Evolutionary conservation across 2,329 filamentous ascomycete genomes (phyloP).

Genomic region (Diaporthe nobilis): DNA sequence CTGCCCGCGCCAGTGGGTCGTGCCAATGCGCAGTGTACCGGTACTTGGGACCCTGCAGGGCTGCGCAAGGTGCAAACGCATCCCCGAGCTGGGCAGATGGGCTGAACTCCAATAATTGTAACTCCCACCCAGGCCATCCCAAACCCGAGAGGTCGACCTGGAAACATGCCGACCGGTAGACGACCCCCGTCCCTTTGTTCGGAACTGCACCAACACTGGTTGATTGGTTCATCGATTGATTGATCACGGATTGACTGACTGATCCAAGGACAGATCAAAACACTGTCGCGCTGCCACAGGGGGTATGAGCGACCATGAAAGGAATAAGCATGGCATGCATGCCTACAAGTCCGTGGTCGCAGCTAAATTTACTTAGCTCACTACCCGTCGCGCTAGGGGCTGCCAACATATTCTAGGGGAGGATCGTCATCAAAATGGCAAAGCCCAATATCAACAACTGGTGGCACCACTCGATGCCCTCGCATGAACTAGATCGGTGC

Average conservation of each 20-base stretch:
- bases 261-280: neutral
- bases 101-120: conserved; percentile 20
- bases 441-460: neutral
- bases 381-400: conserved; percentile 28
- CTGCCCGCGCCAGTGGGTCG: conserved; percentile 25
- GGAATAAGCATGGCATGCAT: neutral
- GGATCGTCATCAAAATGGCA: conserved; percentile 3
- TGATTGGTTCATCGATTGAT: neutral
- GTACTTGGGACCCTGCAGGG: conserved; percentile 36
- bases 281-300: neutral
- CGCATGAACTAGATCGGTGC: conserved; percentile 16
- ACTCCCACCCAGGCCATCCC: neutral
- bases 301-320: neutral
- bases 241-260: neutral
- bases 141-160: neutral
- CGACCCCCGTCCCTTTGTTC: neutral
- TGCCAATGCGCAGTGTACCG: conserved; percentile 35
- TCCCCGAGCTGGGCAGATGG: conserved; percentile 23
- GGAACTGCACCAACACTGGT: neutral
- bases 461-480: conserved; percentile 17
- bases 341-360: conserved; percentile 8
- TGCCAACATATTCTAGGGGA: conserved; percentile 8
- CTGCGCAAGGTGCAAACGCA: neutral
- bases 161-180: conserved; percentile 14
- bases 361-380: conserved; percentile 8